Percentiles rank a stretch among this genome's conserved stretches.
Conservation (phyloP, 2,329 filamentous ascomycete genomes). For the Lasiodiplodia sp. region DNA sequence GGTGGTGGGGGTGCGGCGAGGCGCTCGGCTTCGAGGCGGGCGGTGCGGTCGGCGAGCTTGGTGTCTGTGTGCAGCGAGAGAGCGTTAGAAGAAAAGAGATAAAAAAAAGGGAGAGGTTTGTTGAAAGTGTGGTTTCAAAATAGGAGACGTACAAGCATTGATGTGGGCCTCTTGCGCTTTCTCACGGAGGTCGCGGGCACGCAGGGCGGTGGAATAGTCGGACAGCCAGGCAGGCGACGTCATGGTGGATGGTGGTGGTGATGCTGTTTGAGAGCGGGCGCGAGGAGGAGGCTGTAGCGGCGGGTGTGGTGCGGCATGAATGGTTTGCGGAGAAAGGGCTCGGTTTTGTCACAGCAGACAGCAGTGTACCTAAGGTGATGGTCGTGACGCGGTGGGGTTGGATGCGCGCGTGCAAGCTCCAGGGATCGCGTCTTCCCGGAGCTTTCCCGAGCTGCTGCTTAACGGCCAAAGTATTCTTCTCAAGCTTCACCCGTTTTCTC, state of each 20-base stretch:
- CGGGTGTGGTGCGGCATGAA: conserved; percentile 8
- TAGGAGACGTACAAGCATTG: conserved; percentile 71
- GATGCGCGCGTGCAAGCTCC: not conserved
- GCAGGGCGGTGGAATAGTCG: conserved; percentile 79
- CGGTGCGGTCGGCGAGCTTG: conserved; percentile 55
- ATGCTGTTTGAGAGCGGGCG: conserved; percentile 7
- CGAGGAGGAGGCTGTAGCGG: not conserved
- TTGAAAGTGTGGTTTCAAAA: too few species aligned
- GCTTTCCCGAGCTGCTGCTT: conserved; percentile 11
- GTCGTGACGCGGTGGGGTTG: conserved; percentile 19
- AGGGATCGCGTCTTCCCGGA: not conserved
- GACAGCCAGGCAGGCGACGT: conserved; percentile 70
- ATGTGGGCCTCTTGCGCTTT: conserved; percentile 72
- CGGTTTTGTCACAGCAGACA: not conserved
- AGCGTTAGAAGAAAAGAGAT: conserved; percentile 28
- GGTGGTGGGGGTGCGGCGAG: conserved; percentile 39
- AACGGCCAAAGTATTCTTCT: not conserved
- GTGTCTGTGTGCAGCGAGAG: conserved; percentile 45
- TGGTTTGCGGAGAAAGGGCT: too few species aligned
- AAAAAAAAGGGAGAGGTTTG: too few species aligned
- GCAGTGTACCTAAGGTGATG: not conserved
- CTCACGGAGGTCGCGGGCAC: conserved; percentile 74
- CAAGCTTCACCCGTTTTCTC: not conserved
- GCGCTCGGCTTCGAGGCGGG: conserved; percentile 34
- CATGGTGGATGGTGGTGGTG: conserved; percentile 53